These are phyloP conservation scores for Botrytis medusae DNA, from an alignment of 2,329 filamentous ascomycete species.

Conservation along the genomic window DNA sequence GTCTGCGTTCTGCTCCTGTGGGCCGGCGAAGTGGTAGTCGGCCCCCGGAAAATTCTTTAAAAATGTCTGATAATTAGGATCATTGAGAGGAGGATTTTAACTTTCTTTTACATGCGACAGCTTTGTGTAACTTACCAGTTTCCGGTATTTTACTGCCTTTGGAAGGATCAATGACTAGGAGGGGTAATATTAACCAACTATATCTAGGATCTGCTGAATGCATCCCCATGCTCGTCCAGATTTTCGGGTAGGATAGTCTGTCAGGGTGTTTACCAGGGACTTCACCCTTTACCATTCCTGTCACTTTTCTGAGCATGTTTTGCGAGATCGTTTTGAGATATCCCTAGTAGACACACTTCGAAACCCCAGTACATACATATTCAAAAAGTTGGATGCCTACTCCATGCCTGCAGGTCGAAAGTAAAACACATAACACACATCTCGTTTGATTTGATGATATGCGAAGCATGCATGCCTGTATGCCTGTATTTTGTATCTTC, in stretches of 20 bases:
- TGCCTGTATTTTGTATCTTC: background rate
- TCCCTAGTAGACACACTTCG: background rate
- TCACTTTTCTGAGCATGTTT: conserved; percentile 1
- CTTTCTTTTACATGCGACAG: background rate
- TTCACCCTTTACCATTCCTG: background rate
- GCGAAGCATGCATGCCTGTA: background rate
- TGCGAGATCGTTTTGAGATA: background rate
- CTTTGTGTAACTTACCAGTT: background rate
- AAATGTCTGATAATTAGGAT: background rate
- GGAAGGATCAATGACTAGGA: background rate
- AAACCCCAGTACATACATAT: conserved; percentile 8
- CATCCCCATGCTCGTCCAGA: conserved; percentile 19
- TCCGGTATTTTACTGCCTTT: background rate
- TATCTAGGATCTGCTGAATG: background rate
- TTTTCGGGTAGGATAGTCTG: conserved; percentile 17
- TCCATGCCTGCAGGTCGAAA: background rate
- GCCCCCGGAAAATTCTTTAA: background rate
- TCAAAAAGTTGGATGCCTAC: conserved; percentile 11
- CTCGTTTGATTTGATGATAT: background rate
- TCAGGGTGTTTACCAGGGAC: background rate
- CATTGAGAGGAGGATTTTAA: background rate
- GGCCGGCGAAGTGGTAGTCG: background rate
- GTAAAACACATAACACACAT: conserved; percentile 11
- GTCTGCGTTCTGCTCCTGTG: background rate
- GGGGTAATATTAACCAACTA: background rate